Base-by-base conservation (phyloP, 2,329 filamentous ascomycete genomes). In the Cladosporium sp. region DNA sequence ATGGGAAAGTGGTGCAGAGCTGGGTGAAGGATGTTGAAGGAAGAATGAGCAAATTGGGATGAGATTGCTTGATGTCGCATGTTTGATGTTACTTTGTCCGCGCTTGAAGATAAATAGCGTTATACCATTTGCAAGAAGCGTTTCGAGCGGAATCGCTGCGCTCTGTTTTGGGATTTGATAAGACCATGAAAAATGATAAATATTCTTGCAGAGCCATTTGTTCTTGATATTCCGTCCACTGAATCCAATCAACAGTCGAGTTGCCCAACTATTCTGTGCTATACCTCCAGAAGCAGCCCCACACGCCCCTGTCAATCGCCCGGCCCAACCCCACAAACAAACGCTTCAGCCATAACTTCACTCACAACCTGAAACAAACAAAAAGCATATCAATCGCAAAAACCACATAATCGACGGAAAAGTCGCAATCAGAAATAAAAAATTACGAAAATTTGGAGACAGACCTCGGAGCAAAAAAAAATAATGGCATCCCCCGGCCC, bases 1-100 rank as follows among this genome's bases (percentile, higher is more conserved):
- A 99, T 74, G 86, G 92, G 73, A 86, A 88, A 67, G 82, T 89
- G n/a, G 87, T 97, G 62, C 89, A 93, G 65, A 85, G 84, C 40
- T 97, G 92, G 91, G 90, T 97, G 4, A 90, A 89, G 73, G 90
- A 88, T 59, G 75, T 99, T 57, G 93, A 97, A 76, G 83, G 80
- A 39, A 51, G 56, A 30, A 37, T 59, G 49, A 39, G 39, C 12
- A 52, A 47, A 36, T 22, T 59, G 34, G 47, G 36, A 30, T 58
- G 51, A 55, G n/a, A 54, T 2, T n/a, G 19, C 8, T 15, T 25
- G 25, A 25, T 3, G 25, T 42, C 12, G 8, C 11, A 34, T 11
- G 11, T 5, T 30, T 30, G 28, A 30, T 9, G 28, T 34, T 34
- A 8, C 30, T 34, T 8, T 9, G 30, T 17, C 30, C 7, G 11